Conservation (phyloP, 2,329 filamentous ascomycete genomes). For the Thielaviopsis musarum region DNA sequence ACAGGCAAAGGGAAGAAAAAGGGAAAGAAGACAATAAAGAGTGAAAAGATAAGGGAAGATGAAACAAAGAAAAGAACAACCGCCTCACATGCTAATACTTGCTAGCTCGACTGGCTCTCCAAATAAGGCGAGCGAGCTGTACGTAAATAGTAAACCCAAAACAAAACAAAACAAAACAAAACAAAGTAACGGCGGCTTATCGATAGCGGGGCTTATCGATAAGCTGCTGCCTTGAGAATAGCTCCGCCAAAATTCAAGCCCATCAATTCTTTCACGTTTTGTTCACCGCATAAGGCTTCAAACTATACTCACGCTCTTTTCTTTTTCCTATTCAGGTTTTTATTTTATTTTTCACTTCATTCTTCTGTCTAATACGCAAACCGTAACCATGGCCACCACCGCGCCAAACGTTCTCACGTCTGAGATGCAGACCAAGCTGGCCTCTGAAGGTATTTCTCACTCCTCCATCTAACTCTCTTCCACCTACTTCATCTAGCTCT, state of each 20-base stretch:
- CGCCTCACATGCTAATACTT: not conserved
- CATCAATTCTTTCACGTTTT: not conserved
- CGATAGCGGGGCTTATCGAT: slow-evolving; percentile 4
- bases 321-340: not conserved
- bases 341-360: too few species aligned
- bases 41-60: not conserved
- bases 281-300: too few species aligned
- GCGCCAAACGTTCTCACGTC: slow-evolving; percentile 9
- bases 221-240: not conserved
- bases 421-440: slow-evolving; percentile 12
- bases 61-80: not conserved
- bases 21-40: not conserved
- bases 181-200: not conserved
- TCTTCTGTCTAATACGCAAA: not conserved
- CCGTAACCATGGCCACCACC: slow-evolving; percentile 5
- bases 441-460: slow-evolving; percentile 9
- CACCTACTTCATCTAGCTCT: not conserved
- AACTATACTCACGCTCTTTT: not conserved
- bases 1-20: not conserved
- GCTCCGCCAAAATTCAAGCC: not conserved
- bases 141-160: not conserved
- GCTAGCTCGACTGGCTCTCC: not conserved
- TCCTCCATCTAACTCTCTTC: not conserved
- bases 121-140: not conserved
- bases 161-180: too few species aligned